Percentiles rank a stretch among this genome's conserved stretches.
phyloP scores from a whole-genome alignment of 495 filamentous ascomycete genomes.

The Penicillium salamii region DNA sequence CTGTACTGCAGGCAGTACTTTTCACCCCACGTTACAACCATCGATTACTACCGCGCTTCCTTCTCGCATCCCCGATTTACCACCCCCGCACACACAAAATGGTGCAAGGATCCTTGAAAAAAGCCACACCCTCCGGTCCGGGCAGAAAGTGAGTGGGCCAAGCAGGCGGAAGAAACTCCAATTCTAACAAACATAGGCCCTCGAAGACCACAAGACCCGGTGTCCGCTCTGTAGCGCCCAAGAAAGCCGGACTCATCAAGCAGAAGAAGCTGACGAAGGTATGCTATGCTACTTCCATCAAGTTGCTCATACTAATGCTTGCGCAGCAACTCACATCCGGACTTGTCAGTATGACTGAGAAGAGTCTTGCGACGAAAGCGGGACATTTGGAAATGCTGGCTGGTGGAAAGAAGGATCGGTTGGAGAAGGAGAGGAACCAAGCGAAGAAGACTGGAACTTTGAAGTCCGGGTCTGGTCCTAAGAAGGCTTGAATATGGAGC shows the following conservation, averaged over 20 bases:
- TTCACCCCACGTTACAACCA: neutral
- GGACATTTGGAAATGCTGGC: constrained; percentile 71
- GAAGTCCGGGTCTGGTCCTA: constrained; percentile 1
- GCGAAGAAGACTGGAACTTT: constrained; percentile 3
- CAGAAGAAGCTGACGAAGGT: constrained; percentile 64
- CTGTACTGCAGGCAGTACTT: constrained; percentile 34
- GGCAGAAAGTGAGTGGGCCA: constrained; percentile 8
- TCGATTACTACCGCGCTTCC: neutral
- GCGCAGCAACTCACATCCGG: constrained; percentile 63
- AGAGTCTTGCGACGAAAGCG: constrained; percentile 62
- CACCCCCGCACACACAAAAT: neutral
- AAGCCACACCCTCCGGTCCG: neutral
- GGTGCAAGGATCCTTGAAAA: constrained; percentile 10
- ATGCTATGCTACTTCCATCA: too few species aligned
- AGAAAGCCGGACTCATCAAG: constrained; percentile 59
- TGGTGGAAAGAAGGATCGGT: constrained; percentile 60
- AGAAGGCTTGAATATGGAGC: constrained; percentile 1
- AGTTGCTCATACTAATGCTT: neutral
- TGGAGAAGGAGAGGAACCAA: constrained; percentile 18
- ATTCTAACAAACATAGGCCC: constrained; percentile 5
- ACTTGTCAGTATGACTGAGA: constrained; percentile 62
- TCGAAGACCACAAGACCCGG: constrained; percentile 50
- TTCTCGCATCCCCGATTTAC: neutral
- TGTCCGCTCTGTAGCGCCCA: constrained; percentile 62
- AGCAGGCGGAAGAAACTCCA: too few species aligned